These are phyloP conservation scores for Keqinozyma sinolaborantium DNA, from an alignment of 1,139 yeast species.

Conservation along the genomic window DNA sequence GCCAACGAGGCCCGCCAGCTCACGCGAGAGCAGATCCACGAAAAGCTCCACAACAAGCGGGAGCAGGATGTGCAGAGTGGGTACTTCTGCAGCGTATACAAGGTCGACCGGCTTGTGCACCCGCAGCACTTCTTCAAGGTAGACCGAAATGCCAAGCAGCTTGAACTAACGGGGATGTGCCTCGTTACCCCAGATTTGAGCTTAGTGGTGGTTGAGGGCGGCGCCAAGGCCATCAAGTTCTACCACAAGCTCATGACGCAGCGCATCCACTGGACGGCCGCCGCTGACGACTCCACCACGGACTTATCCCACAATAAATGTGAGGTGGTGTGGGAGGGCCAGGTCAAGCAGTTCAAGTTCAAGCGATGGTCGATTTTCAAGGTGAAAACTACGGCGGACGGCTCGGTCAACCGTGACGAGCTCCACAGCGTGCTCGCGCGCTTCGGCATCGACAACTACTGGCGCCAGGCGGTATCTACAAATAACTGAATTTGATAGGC, in stretches of 20 bases:
- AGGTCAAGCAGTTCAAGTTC: conserved; percentile 50
- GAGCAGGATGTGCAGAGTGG: conserved; percentile 46
- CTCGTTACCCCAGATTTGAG: conserved; percentile 42
- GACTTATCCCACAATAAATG: conserved; percentile 51
- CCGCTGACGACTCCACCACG: background rate
- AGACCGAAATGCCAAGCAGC: conserved; percentile 75
- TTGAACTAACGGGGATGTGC: conserved; percentile 60
- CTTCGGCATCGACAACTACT: conserved; percentile 56
- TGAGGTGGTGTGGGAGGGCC: conserved; percentile 73
- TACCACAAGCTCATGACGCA: conserved; percentile 59
- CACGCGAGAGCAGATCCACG: conserved; percentile 52
- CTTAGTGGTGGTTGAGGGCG: conserved; percentile 73
- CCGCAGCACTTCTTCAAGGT: conserved; percentile 71
- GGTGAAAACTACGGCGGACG: conserved; percentile 17
- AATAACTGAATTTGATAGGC: conserved; percentile 3
- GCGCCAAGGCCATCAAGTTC: conserved; percentile 53
- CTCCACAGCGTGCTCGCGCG: conserved; percentile 48
- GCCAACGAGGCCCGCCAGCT: conserved; percentile 62
- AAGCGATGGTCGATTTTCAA: conserved; percentile 59
- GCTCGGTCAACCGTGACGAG: conserved; percentile 41
- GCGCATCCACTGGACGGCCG: conserved; percentile 70
- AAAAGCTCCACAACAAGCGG: conserved; percentile 47
- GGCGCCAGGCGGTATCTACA: conserved; percentile 44
- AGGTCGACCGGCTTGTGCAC: conserved; percentile 50
- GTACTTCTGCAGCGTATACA: conserved; percentile 55